These are phyloP conservation scores for Aspergillus carbonarius DNA, from an alignment of 2,329 filamentous ascomycete species.

Conservation along the genomic window DNA sequence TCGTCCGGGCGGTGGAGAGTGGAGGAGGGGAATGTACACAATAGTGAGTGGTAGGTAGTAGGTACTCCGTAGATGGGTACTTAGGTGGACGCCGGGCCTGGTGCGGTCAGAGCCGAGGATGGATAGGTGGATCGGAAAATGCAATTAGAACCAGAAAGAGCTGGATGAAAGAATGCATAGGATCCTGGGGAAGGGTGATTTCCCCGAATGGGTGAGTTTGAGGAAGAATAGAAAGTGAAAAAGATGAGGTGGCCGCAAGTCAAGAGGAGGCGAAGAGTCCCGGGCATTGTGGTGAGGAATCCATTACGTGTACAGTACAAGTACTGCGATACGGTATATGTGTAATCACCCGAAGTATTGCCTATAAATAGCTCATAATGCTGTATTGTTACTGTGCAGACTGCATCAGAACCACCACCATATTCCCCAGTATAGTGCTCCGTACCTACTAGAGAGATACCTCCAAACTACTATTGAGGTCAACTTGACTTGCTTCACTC, in stretches of 20 bases:
- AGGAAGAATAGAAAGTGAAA: not conserved
- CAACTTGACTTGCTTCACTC: not conserved
- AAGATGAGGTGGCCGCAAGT: not conserved
- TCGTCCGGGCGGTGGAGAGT: slow-evolving; percentile 14
- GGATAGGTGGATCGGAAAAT: not conserved
- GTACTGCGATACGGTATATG: not conserved
- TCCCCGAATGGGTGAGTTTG: not conserved
- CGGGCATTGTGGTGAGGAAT: not conserved
- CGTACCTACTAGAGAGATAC: not conserved
- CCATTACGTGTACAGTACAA: not conserved
- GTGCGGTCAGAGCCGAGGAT: not conserved
- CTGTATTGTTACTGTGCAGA: not conserved
- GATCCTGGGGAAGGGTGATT: not conserved
- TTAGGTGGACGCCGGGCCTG: not conserved
- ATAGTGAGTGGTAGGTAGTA: not conserved
- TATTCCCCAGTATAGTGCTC: not conserved
- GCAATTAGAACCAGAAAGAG: not conserved
- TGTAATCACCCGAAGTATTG: too few species aligned
- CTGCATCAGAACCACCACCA: not conserved
- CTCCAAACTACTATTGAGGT: not conserved
- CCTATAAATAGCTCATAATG: not conserved
- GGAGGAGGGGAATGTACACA: not conserved
- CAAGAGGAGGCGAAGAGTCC: not conserved
- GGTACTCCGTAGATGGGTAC: not conserved
- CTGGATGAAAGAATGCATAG: not conserved